phyloP scores from a whole-genome alignment of 2,329 filamentous ascomycete species.

The Penicillium sp. region DNA sequence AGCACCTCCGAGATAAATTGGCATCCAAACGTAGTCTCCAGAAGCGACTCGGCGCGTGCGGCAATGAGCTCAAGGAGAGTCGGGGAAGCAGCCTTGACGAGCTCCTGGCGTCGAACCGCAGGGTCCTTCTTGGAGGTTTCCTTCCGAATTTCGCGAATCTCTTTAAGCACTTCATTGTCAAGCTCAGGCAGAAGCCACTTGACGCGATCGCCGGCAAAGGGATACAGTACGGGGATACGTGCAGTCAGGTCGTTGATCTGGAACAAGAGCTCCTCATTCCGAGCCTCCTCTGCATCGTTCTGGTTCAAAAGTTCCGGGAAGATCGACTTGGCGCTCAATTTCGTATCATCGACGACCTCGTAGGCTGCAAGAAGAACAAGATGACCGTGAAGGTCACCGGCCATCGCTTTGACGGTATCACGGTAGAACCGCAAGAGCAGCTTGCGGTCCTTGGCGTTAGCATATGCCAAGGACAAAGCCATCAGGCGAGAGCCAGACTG shows the following conservation, averaged over 20 bases:
- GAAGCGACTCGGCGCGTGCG: slow-evolving; percentile 60
- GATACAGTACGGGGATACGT: slow-evolving; percentile 67
- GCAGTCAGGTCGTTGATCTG: slow-evolving; percentile 45
- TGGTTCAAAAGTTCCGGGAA: slow-evolving; percentile 80
- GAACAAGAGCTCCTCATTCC: slow-evolving; percentile 42
- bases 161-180: slow-evolving; percentile 65
- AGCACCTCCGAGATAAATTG: slow-evolving; percentile 81
- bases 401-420: slow-evolving; percentile 79
- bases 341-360: slow-evolving; percentile 91
- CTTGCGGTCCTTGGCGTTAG: slow-evolving; percentile 87
- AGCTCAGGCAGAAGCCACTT: slow-evolving; percentile 59
- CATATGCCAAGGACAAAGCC: slow-evolving; percentile 74
- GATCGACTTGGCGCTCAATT: slow-evolving; percentile 76
- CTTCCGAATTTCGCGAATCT: slow-evolving; percentile 72
- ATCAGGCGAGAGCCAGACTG: slow-evolving; percentile 77
- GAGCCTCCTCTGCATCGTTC: slow-evolving; percentile 40
- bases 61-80: slow-evolving; percentile 69
- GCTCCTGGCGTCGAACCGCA: slow-evolving; percentile 65
- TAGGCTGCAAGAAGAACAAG: slow-evolving; percentile 76
- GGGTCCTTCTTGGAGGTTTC: slow-evolving; percentile 91
- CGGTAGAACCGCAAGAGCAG: slow-evolving; percentile 83
- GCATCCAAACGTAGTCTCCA: slow-evolving; percentile 72
- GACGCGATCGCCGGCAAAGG: slow-evolving; percentile 59
- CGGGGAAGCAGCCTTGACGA: slow-evolving; percentile 67
- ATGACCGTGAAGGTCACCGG: slow-evolving; percentile 71